phyloP scores from a whole-genome alignment of 306 rosid species.

The Castanopsis chinensis region DNA sequence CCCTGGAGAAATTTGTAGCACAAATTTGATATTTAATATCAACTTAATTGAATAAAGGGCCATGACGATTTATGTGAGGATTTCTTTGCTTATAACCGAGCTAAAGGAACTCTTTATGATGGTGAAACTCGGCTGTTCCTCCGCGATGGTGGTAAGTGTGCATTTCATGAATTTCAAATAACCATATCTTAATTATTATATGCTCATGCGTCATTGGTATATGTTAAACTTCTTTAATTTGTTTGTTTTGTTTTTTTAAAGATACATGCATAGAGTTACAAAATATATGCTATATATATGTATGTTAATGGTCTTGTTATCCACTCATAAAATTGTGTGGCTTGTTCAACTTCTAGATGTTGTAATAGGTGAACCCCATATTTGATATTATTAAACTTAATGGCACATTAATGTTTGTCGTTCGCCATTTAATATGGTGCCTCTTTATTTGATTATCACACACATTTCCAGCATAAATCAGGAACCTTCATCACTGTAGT shows the following conservation, averaged over 20 bases:
- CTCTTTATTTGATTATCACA: not conserved
- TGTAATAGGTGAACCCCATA: not conserved
- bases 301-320: not conserved
- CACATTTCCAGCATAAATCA: not conserved
- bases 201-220: not conserved
- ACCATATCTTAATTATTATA: not conserved
- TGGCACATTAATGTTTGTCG: not conserved
- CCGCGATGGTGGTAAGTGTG: slow-evolving; percentile 55
- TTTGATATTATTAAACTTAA: not conserved
- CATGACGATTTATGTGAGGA: slow-evolving; percentile 92
- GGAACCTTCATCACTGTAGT: not conserved
- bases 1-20: slow-evolving; percentile 8
- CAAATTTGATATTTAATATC: slow-evolving; percentile 11
- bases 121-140: slow-evolving; percentile 95
- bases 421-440: not conserved
- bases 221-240: not conserved
- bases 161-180: not conserved
- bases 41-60: slow-evolving; percentile 54
- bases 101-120: slow-evolving; percentile 93
- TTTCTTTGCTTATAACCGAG: slow-evolving; percentile 90
- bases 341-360: not conserved
- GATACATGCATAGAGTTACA: not conserved
- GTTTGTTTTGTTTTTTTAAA: not conserved
- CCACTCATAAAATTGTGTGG: not conserved
- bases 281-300: not conserved